Base-by-base conservation (phyloP, 1,284 basidiomycete genomes). In the Spongispora temasekensis region DNA sequence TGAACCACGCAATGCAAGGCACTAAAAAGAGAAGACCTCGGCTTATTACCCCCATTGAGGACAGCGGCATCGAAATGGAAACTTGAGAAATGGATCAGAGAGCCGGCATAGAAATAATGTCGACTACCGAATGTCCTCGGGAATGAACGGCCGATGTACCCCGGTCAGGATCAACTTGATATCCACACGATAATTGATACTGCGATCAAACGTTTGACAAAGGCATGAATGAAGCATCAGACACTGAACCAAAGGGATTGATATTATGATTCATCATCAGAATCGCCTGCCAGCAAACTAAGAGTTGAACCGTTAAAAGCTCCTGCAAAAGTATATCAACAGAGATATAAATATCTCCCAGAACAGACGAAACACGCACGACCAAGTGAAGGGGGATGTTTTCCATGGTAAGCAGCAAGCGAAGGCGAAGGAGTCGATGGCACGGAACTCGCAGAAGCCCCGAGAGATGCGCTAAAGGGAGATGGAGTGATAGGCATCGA, bases 401-500 rank as follows among this genome's bases (percentile, higher is more conserved):
- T 69, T 37, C 72, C 71, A 15, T 74, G 64, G 48, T 75, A 73
- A 4, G 73, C 72, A 21, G 71, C 69, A 37, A 71, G 71, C 13
- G 73, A 69, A 9, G 74, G 74, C 0, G 71, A 73, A 2, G 83
- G 83, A 0, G 80, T 79, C 25, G 77, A 68, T 19, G 77, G 73
- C 21, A 73, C 75, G 21, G 76, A 72, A 25, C 72, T 70, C 3
- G 71, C 71, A 2, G 78, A 79, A 2, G 71, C 68, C 21, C 72
- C 65, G 10, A 75, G 57, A 12, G 69, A 74, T 17, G 35, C 71
- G 8, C 76, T 77, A 56, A 71, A 79, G 0, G 78, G 77, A 21
- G 79, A 74, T 1, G 75, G 74, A 0, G 74, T 70, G 13, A 77
- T 74, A 32, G 78, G 69, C 46, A 78, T 67, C 23, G 78, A 72